Conservation (phyloP, 495 filamentous ascomycete genomes). For the Staphylotrichum tortipilum region DNA sequence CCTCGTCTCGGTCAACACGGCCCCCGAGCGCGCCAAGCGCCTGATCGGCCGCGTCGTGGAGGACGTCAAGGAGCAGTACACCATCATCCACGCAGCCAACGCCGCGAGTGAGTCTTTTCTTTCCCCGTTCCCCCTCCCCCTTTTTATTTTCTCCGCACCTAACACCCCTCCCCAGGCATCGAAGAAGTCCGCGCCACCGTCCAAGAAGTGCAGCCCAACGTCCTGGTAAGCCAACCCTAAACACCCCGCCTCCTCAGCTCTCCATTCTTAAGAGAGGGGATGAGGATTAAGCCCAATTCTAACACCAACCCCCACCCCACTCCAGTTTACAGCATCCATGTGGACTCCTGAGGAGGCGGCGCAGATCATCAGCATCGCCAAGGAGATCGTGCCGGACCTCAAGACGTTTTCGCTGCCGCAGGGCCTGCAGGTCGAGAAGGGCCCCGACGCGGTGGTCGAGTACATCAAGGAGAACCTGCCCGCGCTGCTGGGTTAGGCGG, state of each 20-base stretch:
- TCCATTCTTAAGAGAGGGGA: slow-evolving; percentile 2
- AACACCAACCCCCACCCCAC: not conserved
- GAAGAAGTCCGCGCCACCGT: slow-evolving; percentile 21
- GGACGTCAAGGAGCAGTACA: slow-evolving; percentile 50
- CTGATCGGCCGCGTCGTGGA: slow-evolving; percentile 53
- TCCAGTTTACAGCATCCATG: slow-evolving; percentile 59
- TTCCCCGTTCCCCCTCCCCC: not conserved
- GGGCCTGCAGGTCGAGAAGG: slow-evolving; percentile 55
- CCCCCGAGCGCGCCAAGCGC: slow-evolving; percentile 53
- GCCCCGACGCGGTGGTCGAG: slow-evolving; percentile 58
- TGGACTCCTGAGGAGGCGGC: slow-evolving; percentile 52
- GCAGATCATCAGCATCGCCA: slow-evolving; percentile 48
- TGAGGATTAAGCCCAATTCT: not conserved
- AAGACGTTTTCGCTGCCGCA: slow-evolving; percentile 53
- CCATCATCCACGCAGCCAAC: slow-evolving; percentile 51
- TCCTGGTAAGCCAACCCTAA: slow-evolving; percentile 31
- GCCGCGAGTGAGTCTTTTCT: slow-evolving; percentile 39
- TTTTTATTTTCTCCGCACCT: not conserved
- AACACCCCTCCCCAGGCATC: slow-evolving; percentile 10
- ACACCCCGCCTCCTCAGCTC: not conserved
- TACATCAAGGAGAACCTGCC: slow-evolving; percentile 54
- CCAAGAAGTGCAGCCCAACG: slow-evolving; percentile 15
- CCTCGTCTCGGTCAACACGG: slow-evolving; percentile 62
- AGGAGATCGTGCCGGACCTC: slow-evolving; percentile 36
- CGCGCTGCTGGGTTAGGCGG: slow-evolving; percentile 32